Base-by-base conservation (phyloP, 768 basidiomycete species). In the Podaxis sp. region DNA sequence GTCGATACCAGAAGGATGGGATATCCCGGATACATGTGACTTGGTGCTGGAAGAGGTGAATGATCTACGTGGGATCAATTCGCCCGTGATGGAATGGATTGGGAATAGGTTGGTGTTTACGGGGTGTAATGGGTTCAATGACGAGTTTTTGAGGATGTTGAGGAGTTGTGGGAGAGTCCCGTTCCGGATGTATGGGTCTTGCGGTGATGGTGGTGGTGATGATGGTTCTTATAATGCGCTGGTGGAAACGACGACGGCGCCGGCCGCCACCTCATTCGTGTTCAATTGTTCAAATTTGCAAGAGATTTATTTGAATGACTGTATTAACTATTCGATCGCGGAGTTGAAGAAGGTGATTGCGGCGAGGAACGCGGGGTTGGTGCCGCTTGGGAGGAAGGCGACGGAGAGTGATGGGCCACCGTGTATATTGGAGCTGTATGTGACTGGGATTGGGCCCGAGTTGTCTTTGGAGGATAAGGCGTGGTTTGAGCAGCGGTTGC, bases 251-350 rank as follows among this genome's bases (percentile, higher is more conserved):
- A 36, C 17, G 11, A 33, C n/a, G 4, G 53, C 6, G 3, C 13
- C 17, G 33, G 13, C 53, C n/a, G 9, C 36, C 2, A 36, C 53
- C 8, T 4, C 33, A n/a, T 38, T 58, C 7, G n/a, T 22, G 13
- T 61, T 65, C 39, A 53, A 60, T 22, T 61, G 59, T 49, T 36
- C 58, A 12, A 65, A 66, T 57, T 48, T 68, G 9, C 68, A 66
- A 11, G 66, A 66, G 49, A 58, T 68, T 11, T 66, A 68, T 53
- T 24, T 68, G 30, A 63, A 67, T 30, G 65, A 68, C 44, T 68
- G 68, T 33, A 52, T 46, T 11, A 66, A 68, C 30, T 67, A 67
- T 61, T 56, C 66, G n/a, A 64, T 65, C 13, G 15, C n/a, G 3
- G 68, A 56, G 13, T 44, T 68, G 19, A 57, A 64, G 28, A 36